Conservation (phyloP, 108 stramenopile species). For the Pseudonitzschia multistriata region DNA sequence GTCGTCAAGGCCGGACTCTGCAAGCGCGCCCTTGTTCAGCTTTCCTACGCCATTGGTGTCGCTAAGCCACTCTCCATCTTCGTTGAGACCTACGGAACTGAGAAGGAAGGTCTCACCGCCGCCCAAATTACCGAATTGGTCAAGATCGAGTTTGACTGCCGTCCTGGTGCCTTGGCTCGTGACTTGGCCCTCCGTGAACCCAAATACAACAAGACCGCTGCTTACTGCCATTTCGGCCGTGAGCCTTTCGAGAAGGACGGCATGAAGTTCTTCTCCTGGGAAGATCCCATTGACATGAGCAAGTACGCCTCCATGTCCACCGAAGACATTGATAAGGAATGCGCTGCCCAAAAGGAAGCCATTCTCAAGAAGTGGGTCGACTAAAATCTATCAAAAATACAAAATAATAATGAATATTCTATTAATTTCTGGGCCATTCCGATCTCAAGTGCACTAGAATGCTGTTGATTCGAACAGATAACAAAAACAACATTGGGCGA, state of each 20-base stretch:
- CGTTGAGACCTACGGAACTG: constrained; percentile 95
- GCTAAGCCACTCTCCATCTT: constrained; percentile 92
- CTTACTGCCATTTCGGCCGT: constrained; percentile 96
- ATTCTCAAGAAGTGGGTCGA: constrained; percentile 84
- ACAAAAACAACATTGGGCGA: too few relatives aligned
- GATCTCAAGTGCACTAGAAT: too few relatives aligned
- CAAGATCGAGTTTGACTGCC: constrained; percentile 91
- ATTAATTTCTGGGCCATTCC: background rate
- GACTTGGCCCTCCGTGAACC: constrained; percentile 88
- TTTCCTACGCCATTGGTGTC: constrained; percentile 96
- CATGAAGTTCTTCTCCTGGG: constrained; percentile 95
- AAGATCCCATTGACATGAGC: constrained; percentile 79
- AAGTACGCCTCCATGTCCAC: constrained; percentile 63
- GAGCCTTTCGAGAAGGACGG: constrained; percentile 63
- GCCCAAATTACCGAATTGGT: constrained; percentile 89
- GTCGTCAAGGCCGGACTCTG: constrained; percentile 91
- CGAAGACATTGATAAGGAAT: constrained; percentile 49
- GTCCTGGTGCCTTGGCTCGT: constrained; percentile 90
- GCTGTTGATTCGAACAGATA: too few relatives aligned
- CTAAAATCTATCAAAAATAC: constrained; percentile 41
- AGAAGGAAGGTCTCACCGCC: constrained; percentile 87
- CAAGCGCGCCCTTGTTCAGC: constrained; percentile 91
- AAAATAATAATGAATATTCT: background rate
- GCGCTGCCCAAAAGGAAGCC: constrained; percentile 62
- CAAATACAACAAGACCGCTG: constrained; percentile 93